These are phyloP conservation scores for Tillandsia leiboldiana DNA, from an alignment of 176 grass and related monocot species.

Conservation along the genomic window DNA sequence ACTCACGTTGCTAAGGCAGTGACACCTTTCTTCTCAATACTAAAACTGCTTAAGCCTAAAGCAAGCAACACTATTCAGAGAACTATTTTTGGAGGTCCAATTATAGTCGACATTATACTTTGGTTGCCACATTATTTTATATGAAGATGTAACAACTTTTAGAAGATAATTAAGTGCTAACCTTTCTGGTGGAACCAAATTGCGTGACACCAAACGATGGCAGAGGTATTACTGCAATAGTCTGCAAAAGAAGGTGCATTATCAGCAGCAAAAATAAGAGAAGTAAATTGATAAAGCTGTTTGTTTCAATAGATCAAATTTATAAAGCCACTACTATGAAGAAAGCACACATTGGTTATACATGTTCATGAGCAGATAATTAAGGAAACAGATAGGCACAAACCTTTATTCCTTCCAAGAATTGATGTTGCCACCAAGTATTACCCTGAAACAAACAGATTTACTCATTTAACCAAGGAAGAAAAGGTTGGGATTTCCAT, in stretches of 20 bases:
- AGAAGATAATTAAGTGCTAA: conserved; percentile 22
- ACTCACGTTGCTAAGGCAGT: too few species aligned
- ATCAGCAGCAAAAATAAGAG: not conserved
- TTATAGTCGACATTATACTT: too few species aligned
- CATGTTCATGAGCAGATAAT: not conserved
- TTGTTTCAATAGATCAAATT: not conserved
- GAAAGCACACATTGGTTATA: not conserved
- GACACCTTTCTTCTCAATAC: too few species aligned
- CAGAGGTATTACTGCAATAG: conserved; percentile 64
- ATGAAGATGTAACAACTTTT: too few species aligned
- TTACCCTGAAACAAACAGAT: conserved; percentile 50
- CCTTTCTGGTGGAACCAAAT: conserved; percentile 75
- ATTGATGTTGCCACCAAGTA: conserved; percentile 88
- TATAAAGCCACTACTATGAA: not conserved
- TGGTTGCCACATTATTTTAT: too few species aligned
- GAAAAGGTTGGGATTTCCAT: not conserved
- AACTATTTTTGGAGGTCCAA: too few species aligned
- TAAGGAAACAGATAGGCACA: conserved; percentile 14
- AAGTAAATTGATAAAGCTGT: not conserved
- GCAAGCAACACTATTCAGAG: too few species aligned
- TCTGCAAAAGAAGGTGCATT: conserved; percentile 39
- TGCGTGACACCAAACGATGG: conserved; percentile 54
- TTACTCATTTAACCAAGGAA: not conserved
- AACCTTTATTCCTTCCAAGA: conserved; percentile 78
- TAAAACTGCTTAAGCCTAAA: too few species aligned